Conservation (phyloP, 495 filamentous ascomycete species). For the Daldinia grandis region DNA sequence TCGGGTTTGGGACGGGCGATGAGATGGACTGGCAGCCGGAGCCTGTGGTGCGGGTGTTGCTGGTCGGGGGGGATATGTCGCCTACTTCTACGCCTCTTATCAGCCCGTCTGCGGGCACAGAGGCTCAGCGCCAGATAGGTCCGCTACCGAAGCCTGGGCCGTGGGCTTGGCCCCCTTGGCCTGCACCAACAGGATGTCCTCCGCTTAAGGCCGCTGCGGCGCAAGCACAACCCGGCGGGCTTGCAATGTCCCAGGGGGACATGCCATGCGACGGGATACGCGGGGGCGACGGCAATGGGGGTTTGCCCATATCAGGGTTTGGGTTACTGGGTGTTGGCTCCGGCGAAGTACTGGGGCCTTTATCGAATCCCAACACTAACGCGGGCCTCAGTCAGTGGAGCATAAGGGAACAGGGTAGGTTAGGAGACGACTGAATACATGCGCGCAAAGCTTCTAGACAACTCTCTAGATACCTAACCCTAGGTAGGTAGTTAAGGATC, state of each 20-base stretch:
- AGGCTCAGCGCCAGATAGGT: not conserved
- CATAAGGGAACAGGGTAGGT: not conserved
- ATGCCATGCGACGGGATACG: not conserved
- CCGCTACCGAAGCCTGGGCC: slow-evolving; percentile 11
- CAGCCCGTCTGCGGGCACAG: not conserved
- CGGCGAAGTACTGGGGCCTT: not conserved
- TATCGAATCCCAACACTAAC: not conserved
- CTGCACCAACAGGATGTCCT: not conserved
- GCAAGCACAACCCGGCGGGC: not conserved
- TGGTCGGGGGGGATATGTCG: slow-evolving; percentile 2
- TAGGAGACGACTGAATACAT: not conserved
- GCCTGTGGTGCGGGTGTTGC: slow-evolving; percentile 37
- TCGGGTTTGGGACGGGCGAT: slow-evolving; percentile 39
- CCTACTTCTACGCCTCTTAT: not conserved
- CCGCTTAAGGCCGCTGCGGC: too few species aligned
- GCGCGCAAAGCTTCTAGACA: not conserved
- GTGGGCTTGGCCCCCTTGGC: slow-evolving; percentile 24
- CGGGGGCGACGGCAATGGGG: not conserved
- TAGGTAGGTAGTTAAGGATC: too few species aligned
- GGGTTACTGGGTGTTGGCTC: not conserved
- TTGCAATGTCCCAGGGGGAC: not conserved
- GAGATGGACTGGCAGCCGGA: slow-evolving; percentile 55
- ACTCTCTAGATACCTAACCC: not conserved
- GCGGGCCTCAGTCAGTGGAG: not conserved
- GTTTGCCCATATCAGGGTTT: not conserved